Evolutionary conservation across 2,329 filamentous ascomycete genomes (phyloP).

Genomic region (Metarhizium robertsii): DNA sequence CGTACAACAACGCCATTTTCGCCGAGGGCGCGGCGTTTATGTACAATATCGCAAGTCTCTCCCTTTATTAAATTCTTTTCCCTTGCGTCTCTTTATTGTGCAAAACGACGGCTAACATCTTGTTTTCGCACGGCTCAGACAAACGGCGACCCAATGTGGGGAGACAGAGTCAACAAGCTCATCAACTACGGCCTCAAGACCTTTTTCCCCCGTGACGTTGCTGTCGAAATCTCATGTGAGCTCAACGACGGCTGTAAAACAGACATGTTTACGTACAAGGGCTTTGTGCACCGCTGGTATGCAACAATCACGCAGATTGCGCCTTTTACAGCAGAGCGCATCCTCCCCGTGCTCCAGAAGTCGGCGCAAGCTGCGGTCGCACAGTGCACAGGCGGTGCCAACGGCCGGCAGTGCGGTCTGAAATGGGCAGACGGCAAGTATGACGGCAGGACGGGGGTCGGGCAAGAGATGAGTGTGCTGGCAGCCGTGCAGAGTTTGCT

Average conservation of each 20-base stretch:
- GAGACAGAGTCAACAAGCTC: constrained; percentile 43
- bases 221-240: constrained; percentile 61
- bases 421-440: constrained; percentile 40
- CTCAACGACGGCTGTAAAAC: constrained; percentile 36
- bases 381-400: constrained; percentile 41
- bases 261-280: constrained; percentile 56
- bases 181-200: constrained; percentile 36
- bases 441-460: constrained; percentile 45
- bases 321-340: constrained; percentile 37
- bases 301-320: constrained; percentile 41
- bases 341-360: constrained; percentile 39
- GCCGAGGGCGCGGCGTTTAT: constrained; percentile 56
- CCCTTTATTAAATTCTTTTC: too few species aligned
- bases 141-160: constrained; percentile 46
- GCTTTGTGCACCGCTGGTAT: constrained; percentile 47
- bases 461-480: constrained; percentile 50
- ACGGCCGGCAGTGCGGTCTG: constrained; percentile 41
- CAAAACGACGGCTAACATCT: not conserved
- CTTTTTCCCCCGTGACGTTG: constrained; percentile 49
- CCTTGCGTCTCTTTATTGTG: too few species aligned
- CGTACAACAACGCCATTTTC: constrained; percentile 55
- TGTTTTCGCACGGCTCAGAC: constrained; percentile 25
- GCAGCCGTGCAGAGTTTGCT: constrained; percentile 45
- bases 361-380: constrained; percentile 43
- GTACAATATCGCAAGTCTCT: constrained; percentile 48